Percentiles rank a stretch among this genome's conserved stretches.
Evolutionary conservation across 2,329 filamentous ascomycete genomes (phyloP).

Genomic region (Helotiales sp.): DNA sequence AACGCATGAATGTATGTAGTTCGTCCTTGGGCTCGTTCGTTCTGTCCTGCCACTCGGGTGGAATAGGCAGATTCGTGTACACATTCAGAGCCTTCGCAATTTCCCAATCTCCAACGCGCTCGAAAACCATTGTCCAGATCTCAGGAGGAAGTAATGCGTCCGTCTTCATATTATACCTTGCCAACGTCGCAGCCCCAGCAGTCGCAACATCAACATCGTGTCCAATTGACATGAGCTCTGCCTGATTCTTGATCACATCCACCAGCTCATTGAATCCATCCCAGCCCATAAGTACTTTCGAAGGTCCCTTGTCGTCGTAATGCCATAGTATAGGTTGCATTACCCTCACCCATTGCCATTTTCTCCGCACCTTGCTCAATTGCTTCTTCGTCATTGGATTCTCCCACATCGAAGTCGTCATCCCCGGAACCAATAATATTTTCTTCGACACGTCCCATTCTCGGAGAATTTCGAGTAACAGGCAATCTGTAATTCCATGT

Average conservation of each 20-base stretch:
- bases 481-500: slow-evolving; percentile 76
- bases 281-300: slow-evolving; percentile 60
- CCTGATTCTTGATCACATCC: slow-evolving; percentile 73
- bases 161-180: slow-evolving; percentile 42
- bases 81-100: slow-evolving; percentile 78
- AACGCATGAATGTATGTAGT: slow-evolving; percentile 70
- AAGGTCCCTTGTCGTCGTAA: slow-evolving; percentile 58
- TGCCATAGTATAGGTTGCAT: slow-evolving; percentile 82
- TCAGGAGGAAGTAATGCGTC: slow-evolving; percentile 69
- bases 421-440: slow-evolving; percentile 81
- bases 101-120: slow-evolving; percentile 88
- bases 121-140: slow-evolving; percentile 86
- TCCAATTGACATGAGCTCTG: slow-evolving; percentile 72
- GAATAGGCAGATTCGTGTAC: slow-evolving; percentile 74
- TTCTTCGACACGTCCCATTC: slow-evolving; percentile 88
- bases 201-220: slow-evolving; percentile 57
- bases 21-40: slow-evolving; percentile 63
- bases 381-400: slow-evolving; percentile 88
- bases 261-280: slow-evolving; percentile 70
- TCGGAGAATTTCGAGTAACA: slow-evolving; percentile 77
- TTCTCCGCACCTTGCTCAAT: slow-evolving; percentile 76
- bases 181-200: slow-evolving; percentile 40
- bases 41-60: slow-evolving; percentile 67
- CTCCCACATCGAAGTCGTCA: slow-evolving; percentile 88
- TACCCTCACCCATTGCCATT: slow-evolving; percentile 85